phyloP scores from a whole-genome alignment of 192 early-diverging fungal genomes.

The Mortierella antarctica region DNA sequence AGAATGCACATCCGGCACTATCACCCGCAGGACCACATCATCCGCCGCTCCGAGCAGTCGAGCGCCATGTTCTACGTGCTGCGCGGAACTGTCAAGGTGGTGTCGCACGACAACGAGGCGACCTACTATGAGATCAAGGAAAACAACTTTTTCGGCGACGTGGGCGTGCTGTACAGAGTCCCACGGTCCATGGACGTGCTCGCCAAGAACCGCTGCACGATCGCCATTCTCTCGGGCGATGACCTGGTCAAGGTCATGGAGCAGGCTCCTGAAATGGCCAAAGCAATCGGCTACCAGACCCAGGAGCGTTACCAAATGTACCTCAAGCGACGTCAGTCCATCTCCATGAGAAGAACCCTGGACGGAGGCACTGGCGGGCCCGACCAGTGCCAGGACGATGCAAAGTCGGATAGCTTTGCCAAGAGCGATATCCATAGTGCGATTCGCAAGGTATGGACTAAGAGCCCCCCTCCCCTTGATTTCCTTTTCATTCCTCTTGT shows the following conservation, averaged over 20 bases:
- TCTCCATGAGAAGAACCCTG: constrained; percentile 27
- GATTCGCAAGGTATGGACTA: constrained; percentile 34
- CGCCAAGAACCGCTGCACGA: constrained; percentile 70
- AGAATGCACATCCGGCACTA: constrained; percentile 54
- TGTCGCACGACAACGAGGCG: constrained; percentile 60
- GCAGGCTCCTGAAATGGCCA: constrained; percentile 71
- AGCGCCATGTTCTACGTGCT: constrained; percentile 68
- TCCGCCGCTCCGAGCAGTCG: constrained; percentile 54
- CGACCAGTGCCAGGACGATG: constrained; percentile 32
- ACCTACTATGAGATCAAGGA: constrained; percentile 67
- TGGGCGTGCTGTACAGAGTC: constrained; percentile 78
- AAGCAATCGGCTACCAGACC: constrained; percentile 67
- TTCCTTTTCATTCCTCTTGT: not conserved
- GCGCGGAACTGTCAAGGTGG: constrained; percentile 60
- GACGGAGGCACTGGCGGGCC: constrained; percentile 29
- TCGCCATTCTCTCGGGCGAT: constrained; percentile 73
- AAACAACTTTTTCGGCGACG: constrained; percentile 83
- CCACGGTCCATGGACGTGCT: constrained; percentile 78
- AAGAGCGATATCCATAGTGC: constrained; percentile 43
- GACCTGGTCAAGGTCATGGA: constrained; percentile 63
- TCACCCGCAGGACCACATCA: constrained; percentile 51
- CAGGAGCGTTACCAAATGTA: constrained; percentile 68
- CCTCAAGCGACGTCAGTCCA: constrained; percentile 51
- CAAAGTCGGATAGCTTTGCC: constrained; percentile 41
- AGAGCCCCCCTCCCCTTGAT: not conserved